These are phyloP conservation scores for Anisodus acutangulus DNA, from an alignment of 257 asterid genomes.

Conservation along the genomic window DNA sequence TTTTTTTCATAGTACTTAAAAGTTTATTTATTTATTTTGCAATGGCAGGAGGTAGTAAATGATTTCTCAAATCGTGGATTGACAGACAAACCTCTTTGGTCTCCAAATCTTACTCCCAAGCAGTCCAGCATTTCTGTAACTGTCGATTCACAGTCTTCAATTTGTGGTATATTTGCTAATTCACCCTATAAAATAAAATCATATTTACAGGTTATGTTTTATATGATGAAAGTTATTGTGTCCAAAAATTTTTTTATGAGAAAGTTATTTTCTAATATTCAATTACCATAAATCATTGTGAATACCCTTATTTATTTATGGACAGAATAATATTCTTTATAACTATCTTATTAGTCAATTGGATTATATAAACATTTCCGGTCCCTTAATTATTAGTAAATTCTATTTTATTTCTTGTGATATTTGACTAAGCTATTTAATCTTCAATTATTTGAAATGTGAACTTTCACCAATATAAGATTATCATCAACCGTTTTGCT, in stretches of 20 bases:
- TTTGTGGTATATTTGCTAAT: constrained; percentile 52
- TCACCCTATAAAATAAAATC: neutral
- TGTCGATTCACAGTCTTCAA: constrained; percentile 69
- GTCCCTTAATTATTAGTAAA: too few species aligned
- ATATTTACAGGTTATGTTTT: neutral
- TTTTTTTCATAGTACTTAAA: neutral
- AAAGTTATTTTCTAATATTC: neutral
- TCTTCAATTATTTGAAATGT: too few species aligned
- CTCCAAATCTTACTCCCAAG: constrained; percentile 46
- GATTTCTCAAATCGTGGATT: constrained; percentile 43
- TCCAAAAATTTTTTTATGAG: neutral
- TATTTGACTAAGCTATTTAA: too few species aligned
- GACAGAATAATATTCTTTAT: too few species aligned
- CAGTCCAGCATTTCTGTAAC: constrained; percentile 47
- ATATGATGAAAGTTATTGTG: neutral
- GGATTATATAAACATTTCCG: neutral
- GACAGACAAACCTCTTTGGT: constrained; percentile 45
- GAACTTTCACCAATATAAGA: too few species aligned
- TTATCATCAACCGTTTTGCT: too few species aligned
- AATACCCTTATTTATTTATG: neutral
- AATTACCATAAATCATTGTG: neutral
- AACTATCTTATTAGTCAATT: neutral
- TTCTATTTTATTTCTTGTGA: too few species aligned
- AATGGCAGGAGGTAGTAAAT: constrained; percentile 50
- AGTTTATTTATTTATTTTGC: neutral